Conservation (phyloP, 2,329 filamentous ascomycete genomes). For the Fusarium siculi region DNA sequence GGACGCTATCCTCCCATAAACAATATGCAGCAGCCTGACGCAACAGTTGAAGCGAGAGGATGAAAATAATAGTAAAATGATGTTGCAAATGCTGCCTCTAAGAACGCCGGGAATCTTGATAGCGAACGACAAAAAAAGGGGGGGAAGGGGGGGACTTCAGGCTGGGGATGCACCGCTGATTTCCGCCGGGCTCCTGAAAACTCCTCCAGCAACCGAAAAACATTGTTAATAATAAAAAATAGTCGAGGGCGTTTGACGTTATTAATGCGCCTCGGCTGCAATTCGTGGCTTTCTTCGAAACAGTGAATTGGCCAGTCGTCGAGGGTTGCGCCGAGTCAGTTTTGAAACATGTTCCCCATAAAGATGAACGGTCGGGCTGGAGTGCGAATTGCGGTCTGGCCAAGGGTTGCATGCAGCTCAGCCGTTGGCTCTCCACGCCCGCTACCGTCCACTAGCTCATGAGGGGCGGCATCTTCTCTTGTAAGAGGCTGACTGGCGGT, state of each 20-base stretch:
- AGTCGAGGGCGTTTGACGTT: conserved; percentile 14
- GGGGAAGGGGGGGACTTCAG: background rate
- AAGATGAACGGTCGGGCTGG: conserved; percentile 1
- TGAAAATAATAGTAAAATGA: conserved; percentile 22
- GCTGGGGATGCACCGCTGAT: background rate
- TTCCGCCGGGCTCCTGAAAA: conserved; percentile 8
- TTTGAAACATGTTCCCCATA: conserved; percentile 26
- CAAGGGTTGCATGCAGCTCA: background rate
- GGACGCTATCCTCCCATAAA: conserved; percentile 18
- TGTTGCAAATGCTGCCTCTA: conserved; percentile 38
- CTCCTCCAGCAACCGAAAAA: conserved; percentile 20
- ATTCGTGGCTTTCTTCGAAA: conserved; percentile 25
- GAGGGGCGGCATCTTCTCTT: conserved; percentile 13
- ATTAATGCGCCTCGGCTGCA: conserved; percentile 18
- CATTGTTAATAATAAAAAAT: background rate
- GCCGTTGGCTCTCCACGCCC: conserved; percentile 18
- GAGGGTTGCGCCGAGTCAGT: conserved; percentile 18
- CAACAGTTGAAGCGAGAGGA: conserved; percentile 20
- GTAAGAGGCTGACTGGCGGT: conserved; percentile 11
- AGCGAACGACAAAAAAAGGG: conserved; percentile 33
- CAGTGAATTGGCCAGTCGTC: conserved; percentile 24
- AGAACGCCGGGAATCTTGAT: conserved; percentile 40
- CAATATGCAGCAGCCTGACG: conserved; percentile 22
- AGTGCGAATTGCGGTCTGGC: conserved; percentile 15
- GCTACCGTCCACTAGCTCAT: conserved; percentile 25